Evolutionary conservation across 1,284 basidiomycete species (phyloP), one percentile per base, ranked within the genome.

Genomic region (Cutaneotrichosporon sp.): DNA sequence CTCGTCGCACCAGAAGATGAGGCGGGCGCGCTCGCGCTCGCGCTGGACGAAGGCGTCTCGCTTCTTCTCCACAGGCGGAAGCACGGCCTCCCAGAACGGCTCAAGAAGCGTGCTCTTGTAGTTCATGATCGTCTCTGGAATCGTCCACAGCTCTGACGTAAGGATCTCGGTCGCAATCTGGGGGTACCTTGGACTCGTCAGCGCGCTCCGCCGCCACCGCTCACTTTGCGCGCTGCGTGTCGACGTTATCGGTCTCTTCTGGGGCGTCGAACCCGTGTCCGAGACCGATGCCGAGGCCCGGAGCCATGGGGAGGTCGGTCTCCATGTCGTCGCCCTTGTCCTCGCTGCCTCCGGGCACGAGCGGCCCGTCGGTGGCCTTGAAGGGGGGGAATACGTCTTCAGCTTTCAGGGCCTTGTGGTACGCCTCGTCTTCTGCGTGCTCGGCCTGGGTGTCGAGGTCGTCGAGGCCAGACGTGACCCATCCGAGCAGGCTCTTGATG

Each of bases 91-190:
- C 97, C 97, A 99, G 83, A 97, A 97, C 9, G 90, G 89, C 20
- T 83, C 81, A 59, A 94, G 83, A 56, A 95, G 82, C 18, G 67
- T 62, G 25, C 80, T 77, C 52, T 75, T 67, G 72, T 90, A 84
- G 69, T 85, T 85, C 71, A 97, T 84, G 72, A 95, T 90, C 3
- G 91, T 91, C 76, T 95, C 91, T 54, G 93, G 88, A 69, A 99
- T 91, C 24, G 89, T 90, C 89, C 93, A 97, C 78, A 97, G 88
- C 72, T 97, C 95, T 8, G 90, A 91, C 79, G 93, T 95, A 36
- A 99, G 85, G 31, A 99, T 93, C 79, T 99, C 97, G 18, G 95
- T 94, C 18, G 93, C 90, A 34, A 97, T 87, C 73, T 92, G 92
- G 0, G 95, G 94, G 78, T 95, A 98, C 80, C 94, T 95, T 36